Evolutionary conservation across 371 early-diverging fungal species (phyloP), one percentile per base, ranked within the genome.

Genomic region (Syncephalastrum contaminatum): DNA sequence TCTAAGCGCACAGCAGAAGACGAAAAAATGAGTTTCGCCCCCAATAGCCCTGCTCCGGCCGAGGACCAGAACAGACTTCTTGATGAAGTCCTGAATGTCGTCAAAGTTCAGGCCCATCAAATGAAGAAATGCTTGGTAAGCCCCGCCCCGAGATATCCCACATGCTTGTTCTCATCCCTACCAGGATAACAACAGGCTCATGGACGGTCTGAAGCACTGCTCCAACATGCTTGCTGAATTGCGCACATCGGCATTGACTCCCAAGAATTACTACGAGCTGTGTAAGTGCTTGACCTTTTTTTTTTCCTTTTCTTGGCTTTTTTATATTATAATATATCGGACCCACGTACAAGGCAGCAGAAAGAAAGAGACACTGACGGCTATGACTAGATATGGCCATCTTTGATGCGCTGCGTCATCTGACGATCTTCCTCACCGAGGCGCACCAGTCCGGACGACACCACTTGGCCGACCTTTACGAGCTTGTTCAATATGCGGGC

Each of bases 261-360:
- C 97, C 24, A 97, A 95, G 70, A 88, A 89, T 72, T 98, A 97
- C 74, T 97, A 96, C 73, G 97, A 98, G 72, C 88, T 98, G n/a
- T 98, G 94, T 88, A 86, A 60, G 76, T 70, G 24, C 40, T 30
- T 30, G 5, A 18, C 43, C 27, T 40, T 40, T 54, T 55, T 39
- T 55, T 48, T 4, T 24, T 43, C 10, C 20, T 27, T 4, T n/a
- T n/a, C n/a, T 42, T 39, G 25, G 18, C 4, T 43, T n/a, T 36
- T 15, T 47, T 25, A 3, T 25, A 25, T 25, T 30, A 30, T 30
- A 30, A 30, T 6, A 30, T 10, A 10, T 30, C 36, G 36, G 10
- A 30, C 36, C 8, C 36, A 30, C 36, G 36, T 8, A 30, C 10
- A 30, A 5, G 12, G 10, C 36, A 30, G 10, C 36, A 8, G 1